Percentiles rank a stretch among this genome's conserved stretches.
phyloP scores from a whole-genome alignment of 257 asterid species.

The Agastache rugosa region DNA sequence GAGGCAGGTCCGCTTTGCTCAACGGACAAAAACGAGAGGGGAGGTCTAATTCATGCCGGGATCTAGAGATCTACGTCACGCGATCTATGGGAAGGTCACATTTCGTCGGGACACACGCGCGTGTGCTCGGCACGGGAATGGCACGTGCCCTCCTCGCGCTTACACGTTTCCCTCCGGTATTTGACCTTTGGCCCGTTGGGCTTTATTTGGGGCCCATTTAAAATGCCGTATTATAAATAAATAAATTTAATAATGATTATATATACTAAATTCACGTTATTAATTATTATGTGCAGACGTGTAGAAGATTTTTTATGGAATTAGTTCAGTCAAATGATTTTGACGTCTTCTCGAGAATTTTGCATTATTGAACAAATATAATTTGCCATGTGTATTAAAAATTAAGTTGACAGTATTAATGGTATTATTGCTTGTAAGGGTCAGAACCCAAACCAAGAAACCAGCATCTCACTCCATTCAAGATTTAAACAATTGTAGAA shows the following conservation, averaged over 20 bases:
- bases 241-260: background rate
- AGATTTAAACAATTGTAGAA: too few relatives aligned
- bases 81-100: constrained; percentile 3
- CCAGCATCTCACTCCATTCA: too few relatives aligned
- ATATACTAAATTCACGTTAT: background rate
- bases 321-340: background rate
- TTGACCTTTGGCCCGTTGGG: constrained; percentile 41
- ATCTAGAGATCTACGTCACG: constrained; percentile 34
- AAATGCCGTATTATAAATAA: background rate
- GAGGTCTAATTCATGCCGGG: constrained; percentile 42
- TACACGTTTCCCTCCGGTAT: constrained; percentile 30
- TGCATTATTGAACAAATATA: background rate
- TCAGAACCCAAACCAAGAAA: too few relatives aligned
- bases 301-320: background rate
- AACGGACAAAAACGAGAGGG: background rate
- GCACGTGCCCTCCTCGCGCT: constrained; percentile 42
- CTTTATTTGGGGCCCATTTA: background rate
- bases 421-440: too few relatives aligned
- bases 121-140: constrained; percentile 24
- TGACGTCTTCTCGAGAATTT: background rate
- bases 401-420: background rate
- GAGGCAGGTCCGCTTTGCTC: background rate
- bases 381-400: too few relatives aligned
- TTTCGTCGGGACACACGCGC: constrained; percentile 34
- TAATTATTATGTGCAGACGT: background rate